phyloP scores from a whole-genome alignment of 2,329 filamentous ascomycete species.

The Trichoderma sp. region DNA sequence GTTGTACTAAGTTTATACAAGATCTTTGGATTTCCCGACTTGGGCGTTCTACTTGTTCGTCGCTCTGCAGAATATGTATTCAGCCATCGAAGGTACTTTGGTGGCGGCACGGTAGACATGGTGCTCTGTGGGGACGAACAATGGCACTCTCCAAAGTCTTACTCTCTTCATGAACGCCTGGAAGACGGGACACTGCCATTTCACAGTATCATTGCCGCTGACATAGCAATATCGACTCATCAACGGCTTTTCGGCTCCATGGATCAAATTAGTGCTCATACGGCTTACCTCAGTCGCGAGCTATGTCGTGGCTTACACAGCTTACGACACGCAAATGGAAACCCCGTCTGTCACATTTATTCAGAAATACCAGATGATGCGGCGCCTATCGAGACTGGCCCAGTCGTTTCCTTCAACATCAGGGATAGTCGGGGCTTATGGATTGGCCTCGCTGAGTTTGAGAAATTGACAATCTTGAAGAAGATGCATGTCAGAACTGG shows the following conservation, averaged over 20 bases:
- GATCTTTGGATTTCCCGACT: conserved; percentile 94
- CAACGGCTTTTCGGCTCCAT: conserved; percentile 68
- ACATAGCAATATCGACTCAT: conserved; percentile 70
- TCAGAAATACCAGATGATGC: conserved; percentile 30
- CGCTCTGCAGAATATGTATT: conserved; percentile 66
- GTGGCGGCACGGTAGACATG: conserved; percentile 90
- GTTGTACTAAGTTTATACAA: conserved; percentile 89
- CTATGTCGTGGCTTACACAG: conserved; percentile 57
- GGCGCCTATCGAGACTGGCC: conserved; percentile 54
- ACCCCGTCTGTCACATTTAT: conserved; percentile 66
- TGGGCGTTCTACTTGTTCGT: conserved; percentile 80
- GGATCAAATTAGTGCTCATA: conserved; percentile 66
- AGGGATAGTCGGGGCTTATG: conserved; percentile 66
- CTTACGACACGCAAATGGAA: conserved; percentile 68
- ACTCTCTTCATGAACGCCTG: conserved; percentile 72
- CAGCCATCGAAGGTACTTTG: conserved; percentile 74
- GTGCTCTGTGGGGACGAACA: conserved; percentile 72
- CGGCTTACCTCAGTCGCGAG: conserved; percentile 58
- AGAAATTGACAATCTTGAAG: conserved; percentile 77
- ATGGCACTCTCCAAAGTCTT: conserved; percentile 77
- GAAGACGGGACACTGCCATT: conserved; percentile 92
- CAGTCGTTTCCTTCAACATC: conserved; percentile 82
- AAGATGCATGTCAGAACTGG: conserved; percentile 84
- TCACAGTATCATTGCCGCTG: conserved; percentile 83
- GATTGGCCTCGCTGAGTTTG: conserved; percentile 79